Evolutionary conservation across 257 asterid genomes (phyloP).

Genomic region (Solanum medicagineum): DNA sequence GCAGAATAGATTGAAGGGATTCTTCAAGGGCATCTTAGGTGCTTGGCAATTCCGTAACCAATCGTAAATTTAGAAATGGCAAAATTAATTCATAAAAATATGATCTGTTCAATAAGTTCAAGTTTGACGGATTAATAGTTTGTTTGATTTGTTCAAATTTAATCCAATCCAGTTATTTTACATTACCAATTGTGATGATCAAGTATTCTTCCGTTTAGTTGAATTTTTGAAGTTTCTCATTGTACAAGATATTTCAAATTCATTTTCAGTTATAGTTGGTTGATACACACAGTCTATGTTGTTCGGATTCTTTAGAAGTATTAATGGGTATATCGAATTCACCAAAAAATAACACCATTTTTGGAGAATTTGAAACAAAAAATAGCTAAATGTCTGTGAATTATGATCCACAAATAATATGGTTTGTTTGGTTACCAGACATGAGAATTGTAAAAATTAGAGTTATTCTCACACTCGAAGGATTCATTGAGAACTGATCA

Average conservation of each 20-base stretch:
- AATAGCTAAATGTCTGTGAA: background rate
- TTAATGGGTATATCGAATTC: rapidly evolving
- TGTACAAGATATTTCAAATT: background rate
- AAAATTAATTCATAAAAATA: background rate
- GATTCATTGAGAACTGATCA: too few species aligned
- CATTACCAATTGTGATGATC: background rate
- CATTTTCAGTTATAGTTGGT: background rate
- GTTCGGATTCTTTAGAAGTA: background rate
- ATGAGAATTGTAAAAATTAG: too few species aligned
- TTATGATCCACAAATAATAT: background rate
- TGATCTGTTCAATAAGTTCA: background rate
- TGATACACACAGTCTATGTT: background rate
- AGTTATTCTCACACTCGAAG: too few species aligned
- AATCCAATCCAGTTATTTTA: background rate
- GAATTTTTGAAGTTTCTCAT: background rate
- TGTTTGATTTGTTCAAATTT: background rate
- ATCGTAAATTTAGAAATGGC: background rate
- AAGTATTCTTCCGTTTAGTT: background rate
- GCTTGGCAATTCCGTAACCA: conserved; percentile 22
- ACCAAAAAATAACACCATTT: background rate
- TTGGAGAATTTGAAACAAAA: background rate
- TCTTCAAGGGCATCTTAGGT: conserved; percentile 21
- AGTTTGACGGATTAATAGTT: background rate
- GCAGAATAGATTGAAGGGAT: conserved; percentile 40
- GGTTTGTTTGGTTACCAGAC: background rate